Conservation (phyloP, 768 basidiomycete genomes). For the Austroboletus festivus region DNA sequence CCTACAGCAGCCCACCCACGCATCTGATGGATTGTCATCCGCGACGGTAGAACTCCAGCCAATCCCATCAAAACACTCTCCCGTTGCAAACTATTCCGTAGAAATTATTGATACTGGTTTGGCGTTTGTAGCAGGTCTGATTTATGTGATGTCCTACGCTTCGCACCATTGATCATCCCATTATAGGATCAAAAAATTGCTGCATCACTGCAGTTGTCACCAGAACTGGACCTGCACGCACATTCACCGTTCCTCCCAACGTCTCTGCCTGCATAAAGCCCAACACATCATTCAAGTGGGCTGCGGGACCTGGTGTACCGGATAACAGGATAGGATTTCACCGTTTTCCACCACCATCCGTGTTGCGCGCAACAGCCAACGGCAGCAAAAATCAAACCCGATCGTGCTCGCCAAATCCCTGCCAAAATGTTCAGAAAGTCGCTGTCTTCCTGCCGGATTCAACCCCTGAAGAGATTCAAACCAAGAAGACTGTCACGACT, state of each 20-base stretch:
- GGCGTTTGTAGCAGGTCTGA: conserved; percentile 1
- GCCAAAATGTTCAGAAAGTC: neutral
- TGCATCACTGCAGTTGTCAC: conserved; percentile 2
- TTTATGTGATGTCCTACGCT: too few species aligned
- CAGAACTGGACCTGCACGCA: conserved; percentile 13
- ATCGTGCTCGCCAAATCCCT: neutral
- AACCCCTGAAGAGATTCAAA: conserved; percentile 3
- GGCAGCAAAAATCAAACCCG: neutral
- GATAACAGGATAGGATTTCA: neutral
- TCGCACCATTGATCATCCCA: neutral
- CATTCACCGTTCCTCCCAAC: neutral
- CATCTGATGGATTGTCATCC: neutral
- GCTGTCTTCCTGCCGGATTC: conserved; percentile 8
- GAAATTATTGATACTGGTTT: conserved; percentile 1
- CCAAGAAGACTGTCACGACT: conserved; percentile 4
- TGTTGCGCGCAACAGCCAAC: neutral
- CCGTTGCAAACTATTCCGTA: neutral
- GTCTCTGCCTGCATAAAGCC: neutral
- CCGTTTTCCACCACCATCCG: neutral
- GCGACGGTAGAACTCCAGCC: neutral
- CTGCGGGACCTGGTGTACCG: neutral
- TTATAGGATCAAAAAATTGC: neutral
- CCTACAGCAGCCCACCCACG: neutral
- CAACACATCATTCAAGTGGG: conserved; percentile 5
- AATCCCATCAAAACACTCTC: neutral